These are phyloP conservation scores for Ganoderma lucidum DNA, from an alignment of 1,284 basidiomycete species.

Conservation along the genomic window DNA sequence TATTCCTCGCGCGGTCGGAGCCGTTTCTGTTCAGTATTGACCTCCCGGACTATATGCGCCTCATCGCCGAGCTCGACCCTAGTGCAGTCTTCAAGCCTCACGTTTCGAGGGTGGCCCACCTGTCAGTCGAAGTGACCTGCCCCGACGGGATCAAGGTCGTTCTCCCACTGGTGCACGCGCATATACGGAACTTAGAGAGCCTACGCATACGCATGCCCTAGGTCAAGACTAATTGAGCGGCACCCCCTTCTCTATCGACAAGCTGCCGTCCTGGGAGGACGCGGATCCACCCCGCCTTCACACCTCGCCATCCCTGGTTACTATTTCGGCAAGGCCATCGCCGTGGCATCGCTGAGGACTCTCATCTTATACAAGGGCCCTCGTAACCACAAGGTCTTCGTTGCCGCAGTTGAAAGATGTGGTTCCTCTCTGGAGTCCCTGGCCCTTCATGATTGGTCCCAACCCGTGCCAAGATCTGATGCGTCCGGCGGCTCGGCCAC, in stretches of 20 bases:
- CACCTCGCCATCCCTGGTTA: neutral
- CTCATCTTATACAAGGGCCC: neutral
- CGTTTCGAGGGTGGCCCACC: neutral
- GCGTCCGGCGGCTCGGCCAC: neutral
- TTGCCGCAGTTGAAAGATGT: neutral
- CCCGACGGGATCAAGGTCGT: neutral
- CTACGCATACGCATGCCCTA: neutral
- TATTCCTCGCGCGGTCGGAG: neutral
- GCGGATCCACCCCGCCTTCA: neutral
- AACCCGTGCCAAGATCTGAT: neutral
- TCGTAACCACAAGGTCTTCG: neutral
- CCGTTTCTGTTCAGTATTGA: neutral
- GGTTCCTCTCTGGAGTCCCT: neutral
- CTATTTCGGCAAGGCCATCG: neutral
- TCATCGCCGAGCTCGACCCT: neutral
- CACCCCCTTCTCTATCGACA: neutral
- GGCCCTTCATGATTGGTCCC: neutral
- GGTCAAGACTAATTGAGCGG: neutral
- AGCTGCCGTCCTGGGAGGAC: neutral
- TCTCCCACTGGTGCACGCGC: neutral
- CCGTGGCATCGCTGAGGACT: neutral
- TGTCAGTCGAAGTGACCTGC: neutral
- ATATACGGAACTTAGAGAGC: neutral
- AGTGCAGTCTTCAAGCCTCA: neutral
- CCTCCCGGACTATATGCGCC: neutral